Evolutionary conservation across 2,329 filamentous ascomycete species (phyloP).

Genomic region (Plectosphaerella cucumerina): DNA sequence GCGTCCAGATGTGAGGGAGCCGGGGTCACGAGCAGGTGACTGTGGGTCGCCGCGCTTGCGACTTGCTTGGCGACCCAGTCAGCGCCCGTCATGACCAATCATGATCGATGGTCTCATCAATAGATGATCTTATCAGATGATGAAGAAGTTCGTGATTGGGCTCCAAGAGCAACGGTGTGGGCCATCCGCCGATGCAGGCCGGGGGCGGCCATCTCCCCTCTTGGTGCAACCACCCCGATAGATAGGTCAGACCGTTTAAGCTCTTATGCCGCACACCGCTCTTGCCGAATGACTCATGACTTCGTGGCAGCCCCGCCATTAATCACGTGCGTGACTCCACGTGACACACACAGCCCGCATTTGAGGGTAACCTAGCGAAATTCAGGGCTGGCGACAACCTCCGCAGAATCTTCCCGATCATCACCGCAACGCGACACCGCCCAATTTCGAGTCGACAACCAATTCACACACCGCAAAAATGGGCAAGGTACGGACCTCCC

Average conservation of each 20-base stretch:
- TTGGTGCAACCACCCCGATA: too few relatives aligned
- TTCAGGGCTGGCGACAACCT: not conserved
- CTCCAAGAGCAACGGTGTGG: not conserved
- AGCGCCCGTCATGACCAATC: not conserved
- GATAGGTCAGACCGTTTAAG: too few relatives aligned
- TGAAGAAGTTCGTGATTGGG: not conserved
- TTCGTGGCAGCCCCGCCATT: not conserved
- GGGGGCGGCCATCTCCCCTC: too few relatives aligned
- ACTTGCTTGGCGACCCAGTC: constrained; percentile 1
- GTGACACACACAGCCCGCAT: not conserved
- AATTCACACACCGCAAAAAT: constrained; percentile 19
- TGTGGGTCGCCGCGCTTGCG: not conserved
- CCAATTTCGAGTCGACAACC: constrained; percentile 1
- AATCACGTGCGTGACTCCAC: not conserved
- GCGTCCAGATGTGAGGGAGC: constrained; percentile 4
- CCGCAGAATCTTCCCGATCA: not conserved
- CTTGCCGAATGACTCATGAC: not conserved
- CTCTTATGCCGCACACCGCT: too few relatives aligned
- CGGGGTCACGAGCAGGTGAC: not conserved
- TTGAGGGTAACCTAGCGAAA: not conserved
- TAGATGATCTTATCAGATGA: constrained; percentile 6
- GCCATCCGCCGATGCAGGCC: too few relatives aligned
- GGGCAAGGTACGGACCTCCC: constrained; percentile 27
- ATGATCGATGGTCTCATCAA: not conserved
- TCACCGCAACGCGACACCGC: not conserved